Conservation (phyloP, 192 early-diverging fungal species). For the Coemansia sp. region DNA sequence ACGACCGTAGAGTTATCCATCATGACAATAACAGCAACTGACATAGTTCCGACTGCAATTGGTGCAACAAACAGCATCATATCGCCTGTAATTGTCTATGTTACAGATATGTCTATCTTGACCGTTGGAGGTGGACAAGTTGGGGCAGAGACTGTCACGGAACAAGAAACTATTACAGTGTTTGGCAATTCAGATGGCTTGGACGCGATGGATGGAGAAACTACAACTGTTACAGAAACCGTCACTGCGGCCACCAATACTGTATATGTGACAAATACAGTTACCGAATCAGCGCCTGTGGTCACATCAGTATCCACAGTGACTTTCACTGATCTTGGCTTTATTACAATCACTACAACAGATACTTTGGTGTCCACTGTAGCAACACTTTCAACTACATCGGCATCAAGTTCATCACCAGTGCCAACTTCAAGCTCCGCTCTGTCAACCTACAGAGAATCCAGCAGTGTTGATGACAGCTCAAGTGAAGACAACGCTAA, state of each 20-base stretch:
- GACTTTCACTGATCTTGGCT: neutral
- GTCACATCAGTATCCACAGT: neutral
- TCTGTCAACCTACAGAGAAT: neutral
- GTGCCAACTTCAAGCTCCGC: too few species aligned
- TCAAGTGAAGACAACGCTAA: neutral
- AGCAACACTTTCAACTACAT: neutral
- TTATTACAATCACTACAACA: neutral
- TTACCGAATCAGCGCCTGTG: neutral
- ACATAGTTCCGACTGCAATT: neutral
- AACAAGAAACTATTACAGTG: neutral
- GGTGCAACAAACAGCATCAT: constrained; percentile 2
- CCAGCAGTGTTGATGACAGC: neutral
- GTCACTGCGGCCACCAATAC: neutral
- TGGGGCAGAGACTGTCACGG: constrained; percentile 3
- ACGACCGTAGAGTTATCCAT: constrained; percentile 3
- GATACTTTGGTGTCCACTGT: neutral
- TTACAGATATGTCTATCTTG: neutral
- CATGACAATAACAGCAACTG: neutral
- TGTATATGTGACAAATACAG: neutral
- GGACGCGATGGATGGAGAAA: neutral
- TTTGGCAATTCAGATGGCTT: neutral
- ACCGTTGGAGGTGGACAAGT: neutral
- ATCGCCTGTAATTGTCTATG: neutral
- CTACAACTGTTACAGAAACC: constrained; percentile 8
- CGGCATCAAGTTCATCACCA: neutral